Percentiles rank a stretch among this genome's conserved stretches.
Evolutionary conservation across 2,329 filamentous ascomycete species (phyloP).

Genomic region (Endoconidiophora polonica): DNA sequence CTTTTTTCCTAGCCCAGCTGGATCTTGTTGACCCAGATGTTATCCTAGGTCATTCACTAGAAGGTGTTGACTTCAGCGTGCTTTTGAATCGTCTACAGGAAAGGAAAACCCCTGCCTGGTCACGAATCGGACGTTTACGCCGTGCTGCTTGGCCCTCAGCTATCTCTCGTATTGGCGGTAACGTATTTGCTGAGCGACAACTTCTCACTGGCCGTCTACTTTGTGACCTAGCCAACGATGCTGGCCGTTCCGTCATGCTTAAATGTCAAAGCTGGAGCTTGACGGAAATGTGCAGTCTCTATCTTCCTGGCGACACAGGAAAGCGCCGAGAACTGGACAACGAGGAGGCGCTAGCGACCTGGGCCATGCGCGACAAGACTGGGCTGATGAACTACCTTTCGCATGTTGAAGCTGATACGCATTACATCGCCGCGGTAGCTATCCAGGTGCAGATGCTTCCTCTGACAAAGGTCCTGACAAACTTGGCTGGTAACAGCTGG

Average conservation of each 20-base stretch:
- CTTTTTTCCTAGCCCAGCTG: constrained; percentile 77
- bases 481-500: constrained; percentile 96
- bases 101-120: constrained; percentile 88
- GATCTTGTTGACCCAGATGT: constrained; percentile 85
- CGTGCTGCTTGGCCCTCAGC: constrained; percentile 73
- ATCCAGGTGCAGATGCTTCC: constrained; percentile 82
- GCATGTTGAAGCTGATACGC: constrained; percentile 89
- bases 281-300: constrained; percentile 91
- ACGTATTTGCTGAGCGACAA: constrained; percentile 85
- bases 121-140: constrained; percentile 74
- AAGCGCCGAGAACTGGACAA: constrained; percentile 70
- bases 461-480: constrained; percentile 86
- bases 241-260: constrained; percentile 90
- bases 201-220: constrained; percentile 76
- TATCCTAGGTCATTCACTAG: constrained; percentile 84
- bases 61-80: constrained; percentile 90
- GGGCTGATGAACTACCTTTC: constrained; percentile 86
- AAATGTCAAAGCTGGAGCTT: constrained; percentile 97
- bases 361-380: constrained; percentile 59
- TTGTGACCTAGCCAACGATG: constrained; percentile 89
- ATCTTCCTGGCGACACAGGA: constrained; percentile 54
- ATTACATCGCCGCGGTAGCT: constrained; percentile 83
- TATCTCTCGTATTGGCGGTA: constrained; percentile 70
- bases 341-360: constrained; percentile 70
- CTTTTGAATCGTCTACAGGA: constrained; percentile 73